A percentile compares a stretch with the other conserved stretches of the same genome.
phyloP scores from a whole-genome alignment of 2,329 filamentous ascomycete genomes.

The Ascochyta pisi region DNA sequence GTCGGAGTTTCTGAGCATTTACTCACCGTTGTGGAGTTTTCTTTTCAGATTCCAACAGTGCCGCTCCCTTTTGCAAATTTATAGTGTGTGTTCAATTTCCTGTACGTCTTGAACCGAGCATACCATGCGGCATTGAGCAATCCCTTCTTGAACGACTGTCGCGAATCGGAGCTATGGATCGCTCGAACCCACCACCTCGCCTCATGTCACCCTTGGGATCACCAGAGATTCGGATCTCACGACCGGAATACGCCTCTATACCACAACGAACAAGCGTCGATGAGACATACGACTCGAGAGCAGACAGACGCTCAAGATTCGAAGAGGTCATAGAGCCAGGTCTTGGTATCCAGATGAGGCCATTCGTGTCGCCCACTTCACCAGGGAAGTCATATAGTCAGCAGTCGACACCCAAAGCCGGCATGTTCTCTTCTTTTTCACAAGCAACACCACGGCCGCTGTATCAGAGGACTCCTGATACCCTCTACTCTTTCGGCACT shows the following conservation, averaged over 20 bases:
- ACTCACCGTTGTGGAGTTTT: slow-evolving; percentile 7
- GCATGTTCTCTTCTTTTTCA: slow-evolving; percentile 28
- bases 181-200: background rate
- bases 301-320: slow-evolving; percentile 25
- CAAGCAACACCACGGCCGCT: slow-evolving; percentile 19
- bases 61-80: background rate
- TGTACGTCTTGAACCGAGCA: background rate
- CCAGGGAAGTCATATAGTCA: slow-evolving; percentile 29
- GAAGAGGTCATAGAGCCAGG: slow-evolving; percentile 28
- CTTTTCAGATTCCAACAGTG: background rate
- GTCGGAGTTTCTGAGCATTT: slow-evolving; percentile 2
- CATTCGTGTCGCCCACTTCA: slow-evolving; percentile 31
- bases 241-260: slow-evolving; percentile 26
- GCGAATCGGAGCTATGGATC: slow-evolving; percentile 3
- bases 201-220: slow-evolving; percentile 19
- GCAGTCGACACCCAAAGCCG: slow-evolving; percentile 23
- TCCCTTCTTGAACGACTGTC: background rate
- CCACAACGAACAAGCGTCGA: slow-evolving; percentile 26
- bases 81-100: slow-evolving; percentile 2
- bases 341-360: slow-evolving; percentile 38
- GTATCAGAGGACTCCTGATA: slow-evolving; percentile 30
- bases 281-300: slow-evolving; percentile 17
- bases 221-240: slow-evolving; percentile 23
- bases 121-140: slow-evolving; percentile 10
- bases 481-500: slow-evolving; percentile 28